Percentiles rank a stretch among this genome's conserved stretches.
phyloP scores from a whole-genome alignment of 75 land plant genomes.

The Chamaecyparis obtusa region DNA sequence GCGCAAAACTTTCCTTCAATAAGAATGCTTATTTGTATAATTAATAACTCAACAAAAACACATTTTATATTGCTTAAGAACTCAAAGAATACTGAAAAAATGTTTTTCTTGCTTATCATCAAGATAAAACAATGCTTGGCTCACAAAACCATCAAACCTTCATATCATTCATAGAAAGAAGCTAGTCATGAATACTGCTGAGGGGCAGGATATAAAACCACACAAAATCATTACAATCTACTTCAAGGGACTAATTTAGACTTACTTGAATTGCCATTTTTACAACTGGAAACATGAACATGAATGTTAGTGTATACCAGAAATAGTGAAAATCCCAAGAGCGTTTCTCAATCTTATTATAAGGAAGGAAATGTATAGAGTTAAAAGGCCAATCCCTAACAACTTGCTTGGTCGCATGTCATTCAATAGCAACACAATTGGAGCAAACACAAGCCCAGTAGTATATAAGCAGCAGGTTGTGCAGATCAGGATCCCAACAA shows the following conservation, averaged over 20 bases:
- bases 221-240: no score
- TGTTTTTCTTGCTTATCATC: background rate
- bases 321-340: constrained; percentile 40
- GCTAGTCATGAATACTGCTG: background rate
- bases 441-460: constrained; percentile 71
- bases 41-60: background rate
- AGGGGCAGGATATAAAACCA: background rate
- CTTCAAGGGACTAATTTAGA: no score
- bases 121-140: background rate
- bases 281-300: background rate
- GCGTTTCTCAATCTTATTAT: constrained; percentile 45
- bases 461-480: constrained; percentile 42
- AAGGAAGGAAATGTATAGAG: constrained; percentile 65
- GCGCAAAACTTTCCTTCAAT: no score
- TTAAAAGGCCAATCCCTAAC: constrained; percentile 71
- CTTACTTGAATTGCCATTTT: background rate
- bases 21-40: no score
- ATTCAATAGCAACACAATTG: constrained; percentile 52
- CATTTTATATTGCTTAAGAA: background rate
- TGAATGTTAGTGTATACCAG: constrained; percentile 22
- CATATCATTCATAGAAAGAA: background rate
- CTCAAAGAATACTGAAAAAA: background rate
- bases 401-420: constrained; percentile 65
- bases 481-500: constrained; percentile 61
- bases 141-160: background rate